Conservation (phyloP, 805 yeast species). For the Cephaloascus albidus region DNA sequence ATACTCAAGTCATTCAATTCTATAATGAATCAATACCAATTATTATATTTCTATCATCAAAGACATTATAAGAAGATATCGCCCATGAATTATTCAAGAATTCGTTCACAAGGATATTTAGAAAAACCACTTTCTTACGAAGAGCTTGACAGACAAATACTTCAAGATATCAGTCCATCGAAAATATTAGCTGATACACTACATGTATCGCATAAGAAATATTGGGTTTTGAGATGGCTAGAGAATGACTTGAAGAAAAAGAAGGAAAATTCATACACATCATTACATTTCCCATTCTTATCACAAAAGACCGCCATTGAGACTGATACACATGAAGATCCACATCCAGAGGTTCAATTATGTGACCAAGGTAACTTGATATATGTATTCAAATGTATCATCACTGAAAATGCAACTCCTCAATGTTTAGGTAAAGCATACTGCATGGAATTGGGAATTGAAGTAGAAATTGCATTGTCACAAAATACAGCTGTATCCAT, state of each 20-base stretch:
- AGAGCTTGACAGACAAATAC: background rate
- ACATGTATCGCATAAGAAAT: slow-evolving; percentile 8
- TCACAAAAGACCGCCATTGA: slow-evolving; percentile 6
- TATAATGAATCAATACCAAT: background rate
- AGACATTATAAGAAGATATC: slow-evolving; percentile 1
- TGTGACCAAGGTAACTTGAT: slow-evolving; percentile 3
- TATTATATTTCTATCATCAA: background rate
- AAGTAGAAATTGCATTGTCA: slow-evolving; percentile 28
- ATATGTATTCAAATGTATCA: slow-evolving; percentile 28
- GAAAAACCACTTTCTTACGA: slow-evolving; percentile 17
- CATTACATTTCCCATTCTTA: background rate
- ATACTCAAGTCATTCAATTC: background rate
- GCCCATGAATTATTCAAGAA: slow-evolving; percentile 2
- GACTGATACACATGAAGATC: slow-evolving; percentile 1
- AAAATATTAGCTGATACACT: slow-evolving; percentile 8
- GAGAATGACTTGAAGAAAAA: slow-evolving; percentile 4
- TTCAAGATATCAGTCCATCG: slow-evolving; percentile 7
- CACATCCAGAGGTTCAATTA: slow-evolving; percentile 4
- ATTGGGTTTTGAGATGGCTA: slow-evolving; percentile 15
- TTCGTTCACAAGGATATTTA: slow-evolving; percentile 18
- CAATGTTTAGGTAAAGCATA: slow-evolving; percentile 29
- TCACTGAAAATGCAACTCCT: slow-evolving; percentile 21
- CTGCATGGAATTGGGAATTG: slow-evolving; percentile 37
- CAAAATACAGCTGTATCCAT: slow-evolving; percentile 11
- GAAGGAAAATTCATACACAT: background rate